Percentiles rank a stretch among this genome's conserved stretches.
These are phyloP conservation scores for Boletales sp. DNA, from an alignment of 768 basidiomycete species.

Conservation along the genomic window DNA sequence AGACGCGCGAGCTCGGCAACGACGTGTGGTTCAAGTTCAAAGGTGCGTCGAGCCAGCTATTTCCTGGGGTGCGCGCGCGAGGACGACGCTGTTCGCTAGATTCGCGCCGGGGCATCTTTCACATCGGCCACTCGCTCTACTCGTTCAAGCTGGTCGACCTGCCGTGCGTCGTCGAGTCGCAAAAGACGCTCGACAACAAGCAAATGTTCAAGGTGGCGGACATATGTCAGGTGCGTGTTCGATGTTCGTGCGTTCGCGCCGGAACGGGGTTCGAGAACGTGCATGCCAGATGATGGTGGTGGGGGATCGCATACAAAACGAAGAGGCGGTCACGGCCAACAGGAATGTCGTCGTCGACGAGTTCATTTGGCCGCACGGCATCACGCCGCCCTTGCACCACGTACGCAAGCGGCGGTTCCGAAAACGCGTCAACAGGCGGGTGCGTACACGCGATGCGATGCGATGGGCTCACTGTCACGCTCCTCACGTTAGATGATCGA, in stretches of 20 bases:
- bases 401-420: conserved; percentile 90
- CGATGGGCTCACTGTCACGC: not conserved
- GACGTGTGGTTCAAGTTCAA: conserved; percentile 99
- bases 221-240: conserved; percentile 79
- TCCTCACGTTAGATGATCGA: conserved; percentile 70
- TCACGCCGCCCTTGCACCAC: conserved; percentile 90
- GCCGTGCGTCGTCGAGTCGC: conserved; percentile 89
- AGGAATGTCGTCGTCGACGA: conserved; percentile 87
- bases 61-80: not conserved
- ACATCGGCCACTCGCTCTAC: conserved; percentile 76
- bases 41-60: conserved; percentile 43
- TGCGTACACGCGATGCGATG: conserved; percentile 30
- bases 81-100: conserved; percentile 46
- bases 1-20: conserved; percentile 68
- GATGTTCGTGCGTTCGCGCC: conserved; percentile 5
- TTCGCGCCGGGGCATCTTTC: conserved; percentile 86
- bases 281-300: conserved; percentile 85
- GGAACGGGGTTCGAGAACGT: not conserved
- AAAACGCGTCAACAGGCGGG: conserved; percentile 80
- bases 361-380: conserved; percentile 95
- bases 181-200: conserved; percentile 94
- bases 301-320: conserved; percentile 66
- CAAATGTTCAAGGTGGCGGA: conserved; percentile 99
- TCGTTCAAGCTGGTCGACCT: conserved; percentile 94
- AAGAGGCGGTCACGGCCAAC: conserved; percentile 58